These are phyloP conservation scores for Leishmania mexicana DNA, from an alignment of 208 protist species.

Conservation along the genomic window DNA sequence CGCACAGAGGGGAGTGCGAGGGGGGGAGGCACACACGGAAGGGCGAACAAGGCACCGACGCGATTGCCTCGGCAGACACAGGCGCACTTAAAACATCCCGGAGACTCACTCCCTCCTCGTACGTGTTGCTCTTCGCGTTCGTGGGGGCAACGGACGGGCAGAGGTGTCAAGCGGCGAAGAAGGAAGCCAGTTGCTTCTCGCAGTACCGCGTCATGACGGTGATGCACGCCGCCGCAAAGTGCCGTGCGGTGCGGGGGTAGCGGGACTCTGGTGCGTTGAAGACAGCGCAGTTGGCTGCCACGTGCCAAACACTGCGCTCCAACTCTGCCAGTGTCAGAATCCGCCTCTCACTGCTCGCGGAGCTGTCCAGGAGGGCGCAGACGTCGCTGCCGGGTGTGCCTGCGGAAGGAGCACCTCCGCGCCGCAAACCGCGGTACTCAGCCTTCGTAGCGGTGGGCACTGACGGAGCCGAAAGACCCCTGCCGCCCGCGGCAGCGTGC, in stretches of 20 bases:
- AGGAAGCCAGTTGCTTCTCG: constrained; percentile 46
- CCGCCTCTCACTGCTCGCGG: constrained; percentile 20
- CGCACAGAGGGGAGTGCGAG: not conserved
- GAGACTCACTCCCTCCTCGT: not conserved
- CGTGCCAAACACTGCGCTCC: constrained; percentile 78
- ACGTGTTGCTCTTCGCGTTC: not conserved
- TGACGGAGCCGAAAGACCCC: not conserved
- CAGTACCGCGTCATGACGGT: constrained; percentile 69
- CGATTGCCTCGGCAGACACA: not conserved
- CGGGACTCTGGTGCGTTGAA: constrained; percentile 86
- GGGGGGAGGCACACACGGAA: not conserved
- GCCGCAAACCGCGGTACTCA: constrained; percentile 5
- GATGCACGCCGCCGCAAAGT: constrained; percentile 62
- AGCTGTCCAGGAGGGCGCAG: constrained; percentile 8
- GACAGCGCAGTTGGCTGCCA: constrained; percentile 79
- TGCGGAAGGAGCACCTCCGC: not conserved
- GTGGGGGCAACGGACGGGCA: not conserved
- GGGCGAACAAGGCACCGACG: not conserved
- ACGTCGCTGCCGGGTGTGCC: not conserved
- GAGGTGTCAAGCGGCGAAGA: constrained; percentile 1
- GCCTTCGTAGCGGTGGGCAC: not conserved
- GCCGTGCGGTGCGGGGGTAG: constrained; percentile 66
- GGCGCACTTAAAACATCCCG: not conserved
- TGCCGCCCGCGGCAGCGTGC: not conserved
- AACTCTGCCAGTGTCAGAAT: constrained; percentile 68